These are phyloP conservation scores for Scheffersomyces quercinus DNA, from an alignment of 1,139 yeast species.

Conservation along the genomic window DNA sequence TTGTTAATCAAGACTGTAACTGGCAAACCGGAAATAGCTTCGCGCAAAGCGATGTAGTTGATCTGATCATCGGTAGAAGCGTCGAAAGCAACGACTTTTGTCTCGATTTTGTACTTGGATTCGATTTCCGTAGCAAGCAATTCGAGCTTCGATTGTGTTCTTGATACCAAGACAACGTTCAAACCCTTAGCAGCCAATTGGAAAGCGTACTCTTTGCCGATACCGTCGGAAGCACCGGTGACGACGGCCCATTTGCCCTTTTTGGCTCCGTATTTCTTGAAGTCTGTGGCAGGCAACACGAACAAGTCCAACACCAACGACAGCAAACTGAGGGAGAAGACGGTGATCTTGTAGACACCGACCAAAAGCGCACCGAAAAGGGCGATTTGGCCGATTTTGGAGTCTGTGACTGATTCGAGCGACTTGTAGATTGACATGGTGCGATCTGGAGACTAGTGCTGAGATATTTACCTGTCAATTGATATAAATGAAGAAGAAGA, in stretches of 20 bases:
- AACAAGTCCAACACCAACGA: constrained; percentile 57
- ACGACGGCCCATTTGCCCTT: constrained; percentile 81
- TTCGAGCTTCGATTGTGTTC: constrained; percentile 79
- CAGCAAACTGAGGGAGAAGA: constrained; percentile 36
- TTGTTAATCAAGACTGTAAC: constrained; percentile 83
- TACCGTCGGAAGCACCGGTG: constrained; percentile 97
- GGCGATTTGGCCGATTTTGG: constrained; percentile 21
- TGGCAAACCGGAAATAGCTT: constrained; percentile 51
- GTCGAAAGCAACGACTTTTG: constrained; percentile 76
- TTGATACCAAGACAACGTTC: constrained; percentile 77
- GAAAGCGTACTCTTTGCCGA: constrained; percentile 86
- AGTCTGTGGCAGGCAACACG: constrained; percentile 64
- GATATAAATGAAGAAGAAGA: too few species aligned
- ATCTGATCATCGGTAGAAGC: constrained; percentile 57
- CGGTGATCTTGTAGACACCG: constrained; percentile 54
- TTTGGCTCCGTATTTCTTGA: constrained; percentile 66
- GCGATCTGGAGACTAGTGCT: not conserved
- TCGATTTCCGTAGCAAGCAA: constrained; percentile 65
- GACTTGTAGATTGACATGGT: constrained; percentile 17
- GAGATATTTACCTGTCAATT: too few species aligned
- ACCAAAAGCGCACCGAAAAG: constrained; percentile 40
- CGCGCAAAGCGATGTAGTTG: constrained; percentile 54
- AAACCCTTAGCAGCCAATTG: constrained; percentile 88
- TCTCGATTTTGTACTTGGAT: constrained; percentile 57
- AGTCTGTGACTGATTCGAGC: constrained; percentile 17